Evolutionary conservation across 2,329 filamentous ascomycete species (phyloP).

Genomic region (Hypoxylon sp.): DNA sequence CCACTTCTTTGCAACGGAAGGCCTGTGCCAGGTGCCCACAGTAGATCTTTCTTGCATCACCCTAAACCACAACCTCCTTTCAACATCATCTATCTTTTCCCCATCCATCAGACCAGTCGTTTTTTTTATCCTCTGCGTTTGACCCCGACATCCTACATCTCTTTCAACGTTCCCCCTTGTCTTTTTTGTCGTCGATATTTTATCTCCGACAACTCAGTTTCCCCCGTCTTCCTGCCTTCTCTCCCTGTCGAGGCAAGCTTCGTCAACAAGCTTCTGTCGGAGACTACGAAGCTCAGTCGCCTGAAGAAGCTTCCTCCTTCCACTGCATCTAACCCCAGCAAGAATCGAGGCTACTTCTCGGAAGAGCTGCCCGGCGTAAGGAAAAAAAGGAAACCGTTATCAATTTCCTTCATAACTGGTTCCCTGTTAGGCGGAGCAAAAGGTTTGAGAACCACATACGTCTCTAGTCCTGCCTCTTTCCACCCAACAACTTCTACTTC

Average conservation of each 20-base stretch:
- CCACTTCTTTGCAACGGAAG: slow-evolving; percentile 19
- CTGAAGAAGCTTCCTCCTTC: slow-evolving; percentile 16
- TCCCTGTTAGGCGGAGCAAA: slow-evolving; percentile 53
- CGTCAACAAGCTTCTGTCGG: slow-evolving; percentile 13
- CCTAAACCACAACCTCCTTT: slow-evolving; percentile 32
- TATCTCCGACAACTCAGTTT: background rate
- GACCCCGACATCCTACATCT: slow-evolving; percentile 6
- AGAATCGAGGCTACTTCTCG: slow-evolving; percentile 12
- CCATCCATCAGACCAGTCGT: slow-evolving; percentile 7
- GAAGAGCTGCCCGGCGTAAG: slow-evolving; percentile 16
- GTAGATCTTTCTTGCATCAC: slow-evolving; percentile 42
- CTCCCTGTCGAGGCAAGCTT: slow-evolving; percentile 5
- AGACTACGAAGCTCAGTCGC: slow-evolving; percentile 9
- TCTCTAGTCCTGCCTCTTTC: slow-evolving; percentile 53
- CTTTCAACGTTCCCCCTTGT: background rate
- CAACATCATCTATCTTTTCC: slow-evolving; percentile 21
- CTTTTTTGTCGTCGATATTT: background rate
- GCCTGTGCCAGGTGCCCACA: slow-evolving; percentile 19
- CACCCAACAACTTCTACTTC: slow-evolving; percentile 46
- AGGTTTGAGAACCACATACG: slow-evolving; percentile 58
- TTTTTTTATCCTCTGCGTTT: slow-evolving; percentile 11
- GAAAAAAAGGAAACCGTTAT: slow-evolving; percentile 47
- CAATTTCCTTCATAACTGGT: slow-evolving; percentile 24
- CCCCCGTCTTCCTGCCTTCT: background rate
- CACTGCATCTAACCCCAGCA: slow-evolving; percentile 25